phyloP scores from a whole-genome alignment of 768 basidiomycete species.

The Chalciporus sphaerocephalus region DNA sequence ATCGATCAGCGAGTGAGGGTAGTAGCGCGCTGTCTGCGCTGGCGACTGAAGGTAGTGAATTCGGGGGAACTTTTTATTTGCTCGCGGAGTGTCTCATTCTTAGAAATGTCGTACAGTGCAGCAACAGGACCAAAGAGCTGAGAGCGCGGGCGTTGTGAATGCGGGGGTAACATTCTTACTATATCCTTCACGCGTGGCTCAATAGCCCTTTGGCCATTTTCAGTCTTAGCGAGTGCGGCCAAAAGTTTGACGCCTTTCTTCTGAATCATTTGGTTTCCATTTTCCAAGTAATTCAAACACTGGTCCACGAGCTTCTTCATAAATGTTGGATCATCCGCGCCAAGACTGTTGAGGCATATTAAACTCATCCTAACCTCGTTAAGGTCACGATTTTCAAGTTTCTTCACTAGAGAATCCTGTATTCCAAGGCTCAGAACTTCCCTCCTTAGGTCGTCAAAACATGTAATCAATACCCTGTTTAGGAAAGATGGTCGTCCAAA shows the following conservation, averaged over 20 bases:
- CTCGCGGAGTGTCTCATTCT: conserved; percentile 2
- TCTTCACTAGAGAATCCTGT: background rate
- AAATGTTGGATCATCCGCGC: background rate
- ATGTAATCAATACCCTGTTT: background rate
- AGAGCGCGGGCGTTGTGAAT: background rate
- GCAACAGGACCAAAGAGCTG: background rate
- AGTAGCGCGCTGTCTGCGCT: no score
- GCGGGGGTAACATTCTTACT: conserved; percentile 2
- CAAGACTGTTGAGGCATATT: background rate
- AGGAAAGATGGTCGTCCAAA: no score
- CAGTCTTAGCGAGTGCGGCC: conserved; percentile 7
- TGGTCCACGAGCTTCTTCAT: background rate
- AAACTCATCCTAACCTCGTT: conserved; percentile 4
- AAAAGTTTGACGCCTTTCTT: conserved; percentile 1
- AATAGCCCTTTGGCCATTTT: conserved; percentile 3
- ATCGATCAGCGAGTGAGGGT: no score
- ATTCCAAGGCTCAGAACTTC: background rate
- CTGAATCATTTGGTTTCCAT: background rate
- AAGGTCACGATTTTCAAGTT: background rate
- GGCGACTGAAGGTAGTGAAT: background rate
- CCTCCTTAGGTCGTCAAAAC: background rate
- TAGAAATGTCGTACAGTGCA: conserved; percentile 3
- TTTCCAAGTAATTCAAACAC: background rate
- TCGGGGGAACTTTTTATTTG: background rate
- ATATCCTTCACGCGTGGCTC: background rate